Conservation (phyloP, 768 basidiomycete genomes). For the Pulveroboletus sp. region DNA sequence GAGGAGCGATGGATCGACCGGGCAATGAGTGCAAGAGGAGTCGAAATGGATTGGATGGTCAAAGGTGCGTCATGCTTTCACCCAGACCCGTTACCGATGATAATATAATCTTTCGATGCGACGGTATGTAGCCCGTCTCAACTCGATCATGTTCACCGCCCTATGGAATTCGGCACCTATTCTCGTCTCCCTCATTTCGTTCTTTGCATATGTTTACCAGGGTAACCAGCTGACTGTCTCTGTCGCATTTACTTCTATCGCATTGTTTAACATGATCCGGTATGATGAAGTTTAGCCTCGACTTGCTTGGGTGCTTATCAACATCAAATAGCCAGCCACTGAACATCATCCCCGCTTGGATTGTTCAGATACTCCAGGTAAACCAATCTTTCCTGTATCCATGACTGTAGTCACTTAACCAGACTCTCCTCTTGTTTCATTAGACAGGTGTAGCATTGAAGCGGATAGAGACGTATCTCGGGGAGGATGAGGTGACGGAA, state of each 20-base stretch:
- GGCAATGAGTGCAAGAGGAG: conserved; percentile 45
- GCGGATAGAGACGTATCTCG: conserved; percentile 56
- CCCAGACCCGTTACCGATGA: background rate
- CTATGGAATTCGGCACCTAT: conserved; percentile 78
- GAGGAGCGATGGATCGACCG: conserved; percentile 42
- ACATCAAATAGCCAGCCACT: conserved; percentile 49
- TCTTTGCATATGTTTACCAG: conserved; percentile 65
- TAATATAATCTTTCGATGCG: background rate
- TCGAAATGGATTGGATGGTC: conserved; percentile 74
- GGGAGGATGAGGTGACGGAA: conserved; percentile 58
- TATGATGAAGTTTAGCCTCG: conserved; percentile 20
- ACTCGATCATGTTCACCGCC: conserved; percentile 63
- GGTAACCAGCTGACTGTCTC: conserved; percentile 74
- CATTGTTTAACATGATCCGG: conserved; percentile 83
- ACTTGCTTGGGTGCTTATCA: background rate
- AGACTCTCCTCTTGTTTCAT: no score
- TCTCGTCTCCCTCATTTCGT: conserved; percentile 74
- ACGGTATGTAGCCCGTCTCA: conserved; percentile 52
- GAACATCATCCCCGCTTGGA: conserved; percentile 75
- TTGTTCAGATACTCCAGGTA: conserved; percentile 69
- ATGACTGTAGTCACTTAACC: background rate
- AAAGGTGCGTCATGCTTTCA: conserved; percentile 43
- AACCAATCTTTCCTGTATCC: background rate
- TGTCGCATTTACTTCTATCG: conserved; percentile 84
- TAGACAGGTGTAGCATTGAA: conserved; percentile 53